Base-by-base conservation (phyloP, 441 rosid genomes). In the Populus trichocarpa region DNA sequence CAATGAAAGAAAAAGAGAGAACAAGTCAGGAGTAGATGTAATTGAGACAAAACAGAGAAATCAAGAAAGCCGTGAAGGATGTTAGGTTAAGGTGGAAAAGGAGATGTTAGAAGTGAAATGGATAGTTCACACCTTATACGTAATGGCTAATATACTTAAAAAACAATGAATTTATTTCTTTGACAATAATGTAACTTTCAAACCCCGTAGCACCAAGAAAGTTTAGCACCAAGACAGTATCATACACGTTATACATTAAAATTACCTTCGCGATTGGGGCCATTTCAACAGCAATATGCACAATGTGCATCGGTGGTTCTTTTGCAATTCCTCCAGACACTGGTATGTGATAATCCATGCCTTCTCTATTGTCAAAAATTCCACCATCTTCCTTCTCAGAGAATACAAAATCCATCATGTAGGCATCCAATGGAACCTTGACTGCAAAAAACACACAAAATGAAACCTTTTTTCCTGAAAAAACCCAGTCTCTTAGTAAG, bases 231-330 rank as follows among this genome's bases (percentile, higher is more conserved):
- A 40, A 3, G 36, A 33, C 50, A 40, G 14, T 40, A 12, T 40
- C 50, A 40, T 40, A 40, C 50, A 1, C 0, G 50, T 4, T 12
- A 70, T 35, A 25, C 32, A 61, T 57, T 1, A 66, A 69, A 73
- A n/a, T 75, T 82, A 92, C 99, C 98, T 94, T 96, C 40, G 98
- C 99, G 65, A 96, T 89, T 66, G 98, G 99, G 64, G 99, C 99
- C 98, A 96, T 94, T 89, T 96, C 98, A 79, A 96, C 98, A 83
- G 97, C 88, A 75, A 96, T 85, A 85, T 96, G 99, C 76, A 96
- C 97, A 80, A 96, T 80, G 79, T 94, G 92, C 91, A 93, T 85
- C 65, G 99, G 98, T 67, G 98, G 95, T 83, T 94, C 98, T 86
- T 89, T 93, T 12, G 77, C 83, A 57, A 90, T 83, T 79, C 96